Conservation (phyloP, 2,329 filamentous ascomycete genomes). For the Colletotrichum sidae region DNA sequence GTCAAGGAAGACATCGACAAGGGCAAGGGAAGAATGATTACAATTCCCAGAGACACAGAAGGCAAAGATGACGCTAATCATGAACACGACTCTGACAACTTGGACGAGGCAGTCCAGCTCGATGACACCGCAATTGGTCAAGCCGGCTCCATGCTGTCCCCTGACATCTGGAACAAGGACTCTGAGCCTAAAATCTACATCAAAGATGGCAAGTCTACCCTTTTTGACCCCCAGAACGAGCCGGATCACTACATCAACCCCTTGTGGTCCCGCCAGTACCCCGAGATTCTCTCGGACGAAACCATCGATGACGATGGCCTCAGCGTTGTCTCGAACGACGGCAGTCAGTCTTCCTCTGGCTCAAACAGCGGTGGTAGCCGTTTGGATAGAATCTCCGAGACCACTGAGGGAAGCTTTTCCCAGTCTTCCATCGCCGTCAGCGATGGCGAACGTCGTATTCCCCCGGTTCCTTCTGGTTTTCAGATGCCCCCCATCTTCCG, state of each 20-base stretch:
- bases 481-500: slow-evolving; percentile 13
- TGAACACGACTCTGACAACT: slow-evolving; percentile 12
- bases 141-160: slow-evolving; percentile 4
- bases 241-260: slow-evolving; percentile 27
- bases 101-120: slow-evolving; percentile 10
- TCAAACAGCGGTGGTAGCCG: background rate
- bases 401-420: background rate
- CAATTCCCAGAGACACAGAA: no score
- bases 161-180: slow-evolving; percentile 22
- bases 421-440: background rate
- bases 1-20: no score
- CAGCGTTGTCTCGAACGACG: slow-evolving; percentile 2
- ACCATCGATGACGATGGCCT: background rate
- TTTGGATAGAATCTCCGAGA: background rate
- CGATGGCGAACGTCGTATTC: background rate
- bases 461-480: background rate
- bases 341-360: background rate
- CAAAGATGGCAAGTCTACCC: slow-evolving; percentile 31
- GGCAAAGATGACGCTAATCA: background rate
- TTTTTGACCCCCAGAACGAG: slow-evolving; percentile 23
- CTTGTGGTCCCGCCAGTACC: slow-evolving; percentile 34
- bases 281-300: slow-evolving; percentile 29
- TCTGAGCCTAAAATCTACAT: slow-evolving; percentile 33
- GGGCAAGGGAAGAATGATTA: no score
- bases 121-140: background rate